Conservation (phyloP, 441 rosid genomes). For the Melianthus villosus region DNA sequence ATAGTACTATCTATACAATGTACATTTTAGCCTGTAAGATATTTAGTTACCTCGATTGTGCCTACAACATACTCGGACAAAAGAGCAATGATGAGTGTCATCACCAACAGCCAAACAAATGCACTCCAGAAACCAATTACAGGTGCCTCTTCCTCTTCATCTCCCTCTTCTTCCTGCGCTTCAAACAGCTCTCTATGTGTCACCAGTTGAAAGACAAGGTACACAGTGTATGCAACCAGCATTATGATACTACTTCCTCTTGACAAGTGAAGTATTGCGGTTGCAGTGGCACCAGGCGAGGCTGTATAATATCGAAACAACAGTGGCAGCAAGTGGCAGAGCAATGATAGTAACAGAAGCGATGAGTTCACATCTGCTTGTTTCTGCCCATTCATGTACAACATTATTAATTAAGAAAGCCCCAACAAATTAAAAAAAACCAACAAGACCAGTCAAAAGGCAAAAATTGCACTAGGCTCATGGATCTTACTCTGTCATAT, state of each 20-base stretch:
- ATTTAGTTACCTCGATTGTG: slow-evolving; percentile 57
- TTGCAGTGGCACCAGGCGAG: slow-evolving; percentile 11
- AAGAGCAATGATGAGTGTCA: slow-evolving; percentile 57
- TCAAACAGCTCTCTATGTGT: slow-evolving; percentile 61
- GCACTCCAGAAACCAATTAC: slow-evolving; percentile 77
- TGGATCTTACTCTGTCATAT: slow-evolving; percentile 65
- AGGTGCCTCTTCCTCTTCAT: slow-evolving; percentile 30
- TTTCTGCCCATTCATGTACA: too few species aligned
- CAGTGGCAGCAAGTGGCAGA: slow-evolving; percentile 58
- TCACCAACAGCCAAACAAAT: slow-evolving; percentile 60
- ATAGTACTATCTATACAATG: too few species aligned
- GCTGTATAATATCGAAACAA: slow-evolving; percentile 28
- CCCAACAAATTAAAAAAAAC: too few species aligned
- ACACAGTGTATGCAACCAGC: slow-evolving; percentile 43
- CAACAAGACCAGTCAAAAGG: too few species aligned
- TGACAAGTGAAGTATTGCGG: slow-evolving; percentile 34
- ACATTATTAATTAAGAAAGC: too few species aligned
- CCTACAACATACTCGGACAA: slow-evolving; percentile 69
- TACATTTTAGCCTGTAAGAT: too few species aligned
- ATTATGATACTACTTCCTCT: slow-evolving; percentile 64
- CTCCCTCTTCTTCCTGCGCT: slow-evolving; percentile 36
- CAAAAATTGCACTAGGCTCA: too few species aligned
- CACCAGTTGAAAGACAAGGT: slow-evolving; percentile 48
- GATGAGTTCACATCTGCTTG: slow-evolving; percentile 70
- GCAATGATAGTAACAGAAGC: slow-evolving; percentile 41